Conservation (phyloP, 1,284 basidiomycete species). For the Malassezia vespertilionis region DNA sequence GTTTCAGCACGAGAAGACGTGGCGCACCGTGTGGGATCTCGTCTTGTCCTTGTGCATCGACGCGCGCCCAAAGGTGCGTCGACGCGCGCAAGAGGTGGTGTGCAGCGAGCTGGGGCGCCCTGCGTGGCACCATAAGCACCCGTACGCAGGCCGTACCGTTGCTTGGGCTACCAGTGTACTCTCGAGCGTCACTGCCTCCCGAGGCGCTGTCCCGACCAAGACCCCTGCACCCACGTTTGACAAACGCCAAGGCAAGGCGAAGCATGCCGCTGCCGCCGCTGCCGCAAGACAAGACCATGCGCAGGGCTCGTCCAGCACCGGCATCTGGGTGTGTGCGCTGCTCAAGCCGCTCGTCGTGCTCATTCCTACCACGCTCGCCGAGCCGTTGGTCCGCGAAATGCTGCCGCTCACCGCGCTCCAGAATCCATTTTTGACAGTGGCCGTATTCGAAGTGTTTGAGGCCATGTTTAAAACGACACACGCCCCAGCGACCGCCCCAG, state of each 20-base stretch:
- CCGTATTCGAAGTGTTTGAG: conserved; percentile 42
- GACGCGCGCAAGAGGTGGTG: conserved; percentile 74
- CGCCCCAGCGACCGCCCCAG: background rate
- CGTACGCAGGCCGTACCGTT: conserved; percentile 64
- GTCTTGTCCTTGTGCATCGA: conserved; percentile 74
- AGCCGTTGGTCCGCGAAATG: conserved; percentile 21
- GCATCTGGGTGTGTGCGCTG: conserved; percentile 41
- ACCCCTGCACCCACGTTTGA: conserved; percentile 51
- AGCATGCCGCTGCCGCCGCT: conserved; percentile 31
- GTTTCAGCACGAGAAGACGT: conserved; percentile 28
- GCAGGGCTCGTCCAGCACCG: conserved; percentile 32
- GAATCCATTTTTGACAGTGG: conserved; percentile 41
- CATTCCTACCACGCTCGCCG: conserved; percentile 24
- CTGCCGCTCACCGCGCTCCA: conserved; percentile 35
- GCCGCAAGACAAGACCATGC: conserved; percentile 30
- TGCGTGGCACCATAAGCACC: conserved; percentile 56
- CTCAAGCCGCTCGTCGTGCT: conserved; percentile 30
- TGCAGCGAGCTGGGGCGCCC: conserved; percentile 53
- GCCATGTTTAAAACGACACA: conserved; percentile 32
- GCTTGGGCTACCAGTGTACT: conserved; percentile 68
- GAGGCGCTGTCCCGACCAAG: conserved; percentile 51
- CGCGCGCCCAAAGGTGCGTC: conserved; percentile 83
- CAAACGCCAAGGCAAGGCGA: conserved; percentile 36
- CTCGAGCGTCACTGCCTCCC: conserved; percentile 57
- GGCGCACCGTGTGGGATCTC: conserved; percentile 52